phyloP scores from a whole-genome alignment of 352 stramenopile genomes.

The Phytophthora pisi region DNA sequence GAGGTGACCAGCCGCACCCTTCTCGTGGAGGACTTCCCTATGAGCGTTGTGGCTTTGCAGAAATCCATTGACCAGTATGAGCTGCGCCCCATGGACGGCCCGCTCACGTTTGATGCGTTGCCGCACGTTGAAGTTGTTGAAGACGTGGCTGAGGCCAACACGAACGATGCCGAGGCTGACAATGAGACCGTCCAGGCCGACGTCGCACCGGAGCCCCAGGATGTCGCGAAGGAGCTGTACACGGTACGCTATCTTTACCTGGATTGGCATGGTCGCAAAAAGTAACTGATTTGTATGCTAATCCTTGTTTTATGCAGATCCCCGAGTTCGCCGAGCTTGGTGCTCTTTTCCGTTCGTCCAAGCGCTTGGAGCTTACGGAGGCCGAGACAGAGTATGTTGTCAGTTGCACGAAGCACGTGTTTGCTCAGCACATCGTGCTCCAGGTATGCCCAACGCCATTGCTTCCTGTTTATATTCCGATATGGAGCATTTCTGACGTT shows the following conservation, averaged over 20 bases:
- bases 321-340: slow-evolving; percentile 95
- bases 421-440: slow-evolving; percentile 95
- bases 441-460: slow-evolving; percentile 43
- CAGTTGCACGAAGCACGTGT: slow-evolving; percentile 97
- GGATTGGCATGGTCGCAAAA: not conserved
- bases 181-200: slow-evolving; percentile 32
- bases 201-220: slow-evolving; percentile 55
- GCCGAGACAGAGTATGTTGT: slow-evolving; percentile 98
- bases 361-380: slow-evolving; percentile 94
- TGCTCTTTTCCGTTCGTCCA: slow-evolving; percentile 92
- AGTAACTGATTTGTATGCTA: not conserved
- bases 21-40: slow-evolving; percentile 80
- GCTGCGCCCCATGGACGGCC: slow-evolving; percentile 71
- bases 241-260: slow-evolving; percentile 56
- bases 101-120: slow-evolving; percentile 83
- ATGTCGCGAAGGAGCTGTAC: slow-evolving; percentile 93
- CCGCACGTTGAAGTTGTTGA: slow-evolving; percentile 84
- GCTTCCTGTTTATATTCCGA: not conserved
- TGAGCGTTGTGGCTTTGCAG: slow-evolving; percentile 73
- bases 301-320: slow-evolving; percentile 57
- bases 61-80: slow-evolving; percentile 91
- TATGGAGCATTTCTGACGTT: not conserved
- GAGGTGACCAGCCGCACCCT: slow-evolving; percentile 56
- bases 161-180: slow-evolving; percentile 48
- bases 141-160: slow-evolving; percentile 34